A percentile compares a stretch with the other conserved stretches of the same genome.
These are phyloP conservation scores for Yarrowia sp. DNA, from an alignment of 805 yeast species.

Conservation along the genomic window DNA sequence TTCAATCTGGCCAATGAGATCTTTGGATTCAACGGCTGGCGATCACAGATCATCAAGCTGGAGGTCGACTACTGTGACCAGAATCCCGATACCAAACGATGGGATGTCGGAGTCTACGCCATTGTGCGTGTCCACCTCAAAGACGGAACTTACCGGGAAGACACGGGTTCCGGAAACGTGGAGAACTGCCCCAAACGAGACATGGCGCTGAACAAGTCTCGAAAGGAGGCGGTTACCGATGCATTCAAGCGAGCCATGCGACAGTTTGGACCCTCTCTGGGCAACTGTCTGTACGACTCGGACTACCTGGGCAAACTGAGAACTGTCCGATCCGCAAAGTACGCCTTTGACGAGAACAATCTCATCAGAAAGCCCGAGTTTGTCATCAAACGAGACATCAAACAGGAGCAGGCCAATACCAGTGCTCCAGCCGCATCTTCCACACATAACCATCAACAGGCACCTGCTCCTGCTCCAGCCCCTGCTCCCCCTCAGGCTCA, in stretches of 20 bases:
- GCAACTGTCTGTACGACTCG: conserved; percentile 54
- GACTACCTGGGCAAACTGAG: conserved; percentile 45
- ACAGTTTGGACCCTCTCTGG: conserved; percentile 78
- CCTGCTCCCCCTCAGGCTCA: not conserved
- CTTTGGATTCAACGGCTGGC: conserved; percentile 83
- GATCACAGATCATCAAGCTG: conserved; percentile 62
- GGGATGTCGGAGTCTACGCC: conserved; percentile 47
- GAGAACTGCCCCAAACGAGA: conserved; percentile 62
- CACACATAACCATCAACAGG: not conserved
- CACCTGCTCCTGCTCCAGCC: not conserved
- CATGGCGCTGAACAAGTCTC: conserved; percentile 79
- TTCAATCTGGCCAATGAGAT: conserved; percentile 74
- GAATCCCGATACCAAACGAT: conserved; percentile 40
- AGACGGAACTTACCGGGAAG: conserved; percentile 84
- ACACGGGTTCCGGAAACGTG: conserved; percentile 74
- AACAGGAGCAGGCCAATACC: conserved; percentile 2
- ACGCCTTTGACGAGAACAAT: conserved; percentile 16
- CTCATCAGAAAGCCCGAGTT: conserved; percentile 35
- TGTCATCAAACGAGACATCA: conserved; percentile 14
- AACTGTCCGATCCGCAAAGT: conserved; percentile 39
- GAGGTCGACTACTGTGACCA: conserved; percentile 61
- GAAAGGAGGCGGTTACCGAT: conserved; percentile 85
- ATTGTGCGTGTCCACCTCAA: conserved; percentile 70
- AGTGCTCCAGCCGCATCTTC: not conserved
- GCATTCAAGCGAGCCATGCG: conserved; percentile 80